phyloP scores from a whole-genome alignment of 306 rosid genomes.

The Trifolium subterraneum region DNA sequence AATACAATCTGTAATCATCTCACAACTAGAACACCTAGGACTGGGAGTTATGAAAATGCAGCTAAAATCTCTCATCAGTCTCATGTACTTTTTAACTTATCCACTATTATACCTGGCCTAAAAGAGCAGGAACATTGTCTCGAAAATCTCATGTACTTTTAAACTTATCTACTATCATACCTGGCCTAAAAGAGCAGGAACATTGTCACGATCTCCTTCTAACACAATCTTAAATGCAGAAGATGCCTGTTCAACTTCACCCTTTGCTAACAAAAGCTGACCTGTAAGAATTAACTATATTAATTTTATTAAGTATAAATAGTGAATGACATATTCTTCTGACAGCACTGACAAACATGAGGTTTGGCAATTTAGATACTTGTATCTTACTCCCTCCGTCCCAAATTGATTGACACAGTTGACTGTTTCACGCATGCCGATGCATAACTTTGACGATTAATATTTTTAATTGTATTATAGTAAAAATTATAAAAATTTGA shows the following conservation, averaged over 20 bases:
- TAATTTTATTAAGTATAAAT: constrained; percentile 27
- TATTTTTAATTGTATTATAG: too few species aligned
- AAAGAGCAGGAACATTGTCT: constrained; percentile 95
- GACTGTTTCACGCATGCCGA: too few species aligned
- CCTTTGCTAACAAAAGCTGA: constrained; percentile 96
- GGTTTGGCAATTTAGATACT: constrained; percentile 24
- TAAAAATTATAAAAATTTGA: too few species aligned
- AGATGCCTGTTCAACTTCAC: constrained; percentile 95
- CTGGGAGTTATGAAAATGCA: constrained; percentile 7
- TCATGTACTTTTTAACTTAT: constrained; percentile 2
- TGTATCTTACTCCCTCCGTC: too few species aligned
- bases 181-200: constrained; percentile 98
- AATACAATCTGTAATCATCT: constrained; percentile 21
- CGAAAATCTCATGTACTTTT: constrained; percentile 36
- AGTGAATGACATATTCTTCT: constrained; percentile 36
- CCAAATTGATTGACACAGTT: too few species aligned
- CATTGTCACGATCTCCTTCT: constrained; percentile 91
- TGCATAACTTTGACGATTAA: too few species aligned
- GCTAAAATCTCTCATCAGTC: too few species aligned
- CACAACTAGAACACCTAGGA: constrained; percentile 14
- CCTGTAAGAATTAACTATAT: constrained; percentile 64
- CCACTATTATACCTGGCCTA: constrained; percentile 76
- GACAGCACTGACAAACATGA: constrained; percentile 24
- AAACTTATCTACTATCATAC: constrained; percentile 48
- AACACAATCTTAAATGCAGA: constrained; percentile 95